These are phyloP conservation scores for Plectosphaerella sp. DNA, from an alignment of 2,329 filamentous ascomycete genomes.

Conservation along the genomic window DNA sequence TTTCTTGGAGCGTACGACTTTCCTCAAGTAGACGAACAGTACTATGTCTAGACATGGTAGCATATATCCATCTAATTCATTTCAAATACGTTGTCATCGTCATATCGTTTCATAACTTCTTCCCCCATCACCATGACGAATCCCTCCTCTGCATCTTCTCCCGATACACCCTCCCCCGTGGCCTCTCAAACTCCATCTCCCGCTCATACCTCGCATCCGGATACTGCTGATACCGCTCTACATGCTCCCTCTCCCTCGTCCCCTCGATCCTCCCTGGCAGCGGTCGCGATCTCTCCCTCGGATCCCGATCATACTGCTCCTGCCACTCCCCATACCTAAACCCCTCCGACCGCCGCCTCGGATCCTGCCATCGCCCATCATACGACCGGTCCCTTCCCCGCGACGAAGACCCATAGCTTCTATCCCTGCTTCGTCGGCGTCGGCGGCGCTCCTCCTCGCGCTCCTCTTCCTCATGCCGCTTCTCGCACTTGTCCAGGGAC, in stretches of 20 bases:
- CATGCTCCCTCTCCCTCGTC: not conserved
- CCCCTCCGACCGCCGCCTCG: not conserved
- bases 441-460: slow-evolving; percentile 3
- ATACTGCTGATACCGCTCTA: not conserved
- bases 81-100: not conserved
- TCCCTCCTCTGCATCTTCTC: not conserved
- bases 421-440: not conserved
- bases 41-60: too few species aligned
- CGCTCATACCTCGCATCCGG: not conserved
- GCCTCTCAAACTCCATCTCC: not conserved
- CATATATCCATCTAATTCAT: too few species aligned
- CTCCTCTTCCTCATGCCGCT: slow-evolving; percentile 10
- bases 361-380: not conserved
- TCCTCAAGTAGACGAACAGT: too few species aligned
- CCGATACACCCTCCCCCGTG: not conserved
- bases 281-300: not conserved
- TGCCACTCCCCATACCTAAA: not conserved
- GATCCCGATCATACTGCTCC: not conserved
- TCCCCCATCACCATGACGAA: not conserved
- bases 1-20: too few species aligned
- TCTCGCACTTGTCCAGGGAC: slow-evolving; percentile 23
- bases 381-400: not conserved
- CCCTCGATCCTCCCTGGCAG: not conserved
- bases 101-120: not conserved
- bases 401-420: not conserved